Conservation (phyloP, 306 rosid genomes). For the Alnus glutinosa region DNA sequence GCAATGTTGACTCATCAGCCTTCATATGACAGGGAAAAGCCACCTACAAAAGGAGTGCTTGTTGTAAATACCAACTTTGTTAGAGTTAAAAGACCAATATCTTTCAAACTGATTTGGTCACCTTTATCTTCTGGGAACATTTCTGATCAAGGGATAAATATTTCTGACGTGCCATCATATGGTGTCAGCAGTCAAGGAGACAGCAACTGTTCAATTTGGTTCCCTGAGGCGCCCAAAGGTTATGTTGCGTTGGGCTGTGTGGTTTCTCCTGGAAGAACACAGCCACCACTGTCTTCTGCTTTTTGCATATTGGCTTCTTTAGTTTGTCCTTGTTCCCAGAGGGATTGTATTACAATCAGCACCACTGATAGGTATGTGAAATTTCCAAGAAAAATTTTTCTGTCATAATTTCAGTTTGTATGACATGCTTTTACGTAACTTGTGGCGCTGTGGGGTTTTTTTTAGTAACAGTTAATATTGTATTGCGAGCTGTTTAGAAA, state of each 20-base stretch:
- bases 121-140: conserved; percentile 45
- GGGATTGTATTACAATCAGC: conserved; percentile 74
- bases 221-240: conserved; percentile 91
- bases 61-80: conserved; percentile 75
- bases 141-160: conserved; percentile 35
- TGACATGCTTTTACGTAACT: background rate
- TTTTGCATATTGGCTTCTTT: conserved; percentile 75
- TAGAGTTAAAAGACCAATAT: conserved; percentile 72
- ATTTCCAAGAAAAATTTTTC: conserved; percentile 11
- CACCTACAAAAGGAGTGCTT: conserved; percentile 88
- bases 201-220: conserved; percentile 75
- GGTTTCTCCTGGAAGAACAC: conserved; percentile 63
- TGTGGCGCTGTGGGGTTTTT: background rate
- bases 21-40: conserved; percentile 78
- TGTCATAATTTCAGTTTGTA: conserved; percentile 2
- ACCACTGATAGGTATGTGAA: conserved; percentile 59
- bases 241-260: conserved; percentile 93
- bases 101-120: conserved; percentile 88
- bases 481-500: background rate
- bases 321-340: conserved; percentile 71
- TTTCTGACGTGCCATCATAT: conserved; percentile 27
- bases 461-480: background rate
- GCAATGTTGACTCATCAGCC: conserved; percentile 24
- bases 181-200: conserved; percentile 35
- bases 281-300: conserved; percentile 74